These are phyloP conservation scores for Mallotus repandus DNA, from an alignment of 441 rosid genomes.

Conservation along the genomic window DNA sequence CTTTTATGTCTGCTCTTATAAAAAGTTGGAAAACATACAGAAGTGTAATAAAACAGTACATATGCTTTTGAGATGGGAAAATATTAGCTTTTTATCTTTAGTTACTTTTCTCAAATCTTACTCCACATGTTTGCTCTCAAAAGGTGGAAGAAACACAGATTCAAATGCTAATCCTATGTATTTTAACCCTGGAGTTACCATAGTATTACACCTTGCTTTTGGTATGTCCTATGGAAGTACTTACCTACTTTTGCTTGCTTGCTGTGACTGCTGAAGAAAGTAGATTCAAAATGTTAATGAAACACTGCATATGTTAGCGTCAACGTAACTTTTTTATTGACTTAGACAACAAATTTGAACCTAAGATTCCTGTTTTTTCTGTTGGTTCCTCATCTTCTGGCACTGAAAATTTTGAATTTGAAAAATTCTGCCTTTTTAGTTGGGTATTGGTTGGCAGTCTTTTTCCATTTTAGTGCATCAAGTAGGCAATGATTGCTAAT, in stretches of 20 bases:
- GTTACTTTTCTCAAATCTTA: slow-evolving; percentile 13
- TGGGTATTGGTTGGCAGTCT: background rate
- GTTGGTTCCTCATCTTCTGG: slow-evolving; percentile 13
- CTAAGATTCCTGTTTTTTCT: background rate
- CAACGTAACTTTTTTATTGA: slow-evolving; percentile 19
- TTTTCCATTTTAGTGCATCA: background rate
- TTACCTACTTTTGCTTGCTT: slow-evolving; percentile 1
- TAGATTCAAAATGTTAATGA: slow-evolving; percentile 17
- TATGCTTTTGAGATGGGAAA: slow-evolving; percentile 12
- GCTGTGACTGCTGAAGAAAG: background rate
- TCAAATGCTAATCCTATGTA: slow-evolving; percentile 17
- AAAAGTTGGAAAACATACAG: slow-evolving; percentile 3
- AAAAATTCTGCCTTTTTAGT: slow-evolving; percentile 15
- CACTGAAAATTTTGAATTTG: slow-evolving; percentile 18
- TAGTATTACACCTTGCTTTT: background rate
- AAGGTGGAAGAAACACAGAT: slow-evolving; percentile 13
- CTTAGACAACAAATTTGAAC: slow-evolving; percentile 7
- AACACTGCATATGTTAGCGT: slow-evolving; percentile 21
- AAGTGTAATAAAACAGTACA: slow-evolving; percentile 24
- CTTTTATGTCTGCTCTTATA: slow-evolving; percentile 15
- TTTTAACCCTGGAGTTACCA: background rate
- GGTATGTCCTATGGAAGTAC: background rate
- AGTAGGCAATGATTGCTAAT: slow-evolving; percentile 6
- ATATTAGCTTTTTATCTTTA: background rate
- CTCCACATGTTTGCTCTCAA: background rate